Evolutionary conservation across 2,329 filamentous ascomycete species (phyloP), one percentile per base, ranked within the genome.

Genomic region (Verticillium nonalfalfae): DNA sequence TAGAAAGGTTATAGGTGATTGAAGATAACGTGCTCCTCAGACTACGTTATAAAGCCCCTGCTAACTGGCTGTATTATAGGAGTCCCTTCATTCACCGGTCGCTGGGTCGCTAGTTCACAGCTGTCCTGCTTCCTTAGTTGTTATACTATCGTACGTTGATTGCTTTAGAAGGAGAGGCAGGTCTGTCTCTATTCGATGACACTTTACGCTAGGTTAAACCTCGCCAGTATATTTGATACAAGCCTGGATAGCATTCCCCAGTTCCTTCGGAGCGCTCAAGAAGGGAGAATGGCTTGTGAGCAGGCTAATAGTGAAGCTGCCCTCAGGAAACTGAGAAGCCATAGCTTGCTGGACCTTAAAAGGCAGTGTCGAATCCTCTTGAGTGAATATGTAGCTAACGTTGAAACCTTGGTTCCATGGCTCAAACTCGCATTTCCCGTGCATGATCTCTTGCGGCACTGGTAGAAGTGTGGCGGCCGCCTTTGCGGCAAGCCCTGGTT

Each of bases 351-450:
- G 69, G 0, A 65, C 62, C 0, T 56, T 55, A 2, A 68, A 31
- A 7, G 66, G 64, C 1, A 71, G 52, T 7, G 68, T 69, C 15
- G 69, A 60, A 57, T 71, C 70, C 0, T 66, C 58, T 5, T 67
- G 60, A 34, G 63, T 68, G 36, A 66, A 65, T 56, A 71, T 67
- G 61, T 67, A 71, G 61, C 66, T 65, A 36, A 62, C 66, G 33
- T 67, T 63, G 7, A 71, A 67, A 26, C 69, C 68, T 10, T 69
- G 59, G 18, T 67, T 65, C 70, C 70, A 71, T 2, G 70, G 69
- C 45, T 69, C 70, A 11, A 68, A 68, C 15, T 61, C 64, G 0
- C 67, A 65, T 4, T 60, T 38, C n/a, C 65, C 68, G 4, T 66
- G 66, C 7, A 70, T 70, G 62, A 36, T 68, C 21, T 52, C 56